These are phyloP conservation scores for Pythium aquatile DNA, from an alignment of 352 stramenopile species.

Conservation along the genomic window DNA sequence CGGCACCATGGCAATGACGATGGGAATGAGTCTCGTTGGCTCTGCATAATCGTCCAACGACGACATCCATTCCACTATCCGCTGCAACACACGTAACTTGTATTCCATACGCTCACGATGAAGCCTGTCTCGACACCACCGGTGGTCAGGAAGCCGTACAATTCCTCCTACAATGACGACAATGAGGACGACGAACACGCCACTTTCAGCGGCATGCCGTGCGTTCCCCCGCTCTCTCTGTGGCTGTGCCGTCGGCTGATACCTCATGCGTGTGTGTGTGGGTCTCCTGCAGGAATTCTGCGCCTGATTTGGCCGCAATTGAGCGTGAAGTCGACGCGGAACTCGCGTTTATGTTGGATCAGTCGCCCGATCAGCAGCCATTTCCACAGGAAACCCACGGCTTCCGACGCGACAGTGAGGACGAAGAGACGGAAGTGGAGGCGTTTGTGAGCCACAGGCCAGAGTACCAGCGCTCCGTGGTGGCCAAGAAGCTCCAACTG, in stretches of 20 bases:
- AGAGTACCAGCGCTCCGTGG: constrained; percentile 37
- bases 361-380: constrained; percentile 5
- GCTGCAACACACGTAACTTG: too few species aligned
- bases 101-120: not conserved
- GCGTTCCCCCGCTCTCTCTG: not conserved
- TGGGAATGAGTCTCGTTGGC: too few species aligned
- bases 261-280: not conserved
- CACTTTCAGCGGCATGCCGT: constrained; percentile 22
- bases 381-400: not conserved
- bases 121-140: not conserved
- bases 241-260: not conserved
- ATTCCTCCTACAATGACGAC: not conserved
- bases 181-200: constrained; percentile 10
- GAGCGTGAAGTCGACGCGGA: constrained; percentile 23
- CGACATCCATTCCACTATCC: not conserved
- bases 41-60: too few species aligned
- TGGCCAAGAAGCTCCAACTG: constrained; percentile 55
- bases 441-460: constrained; percentile 51
- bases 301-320: constrained; percentile 20
- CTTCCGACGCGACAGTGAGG: not conserved
- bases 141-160: not conserved
- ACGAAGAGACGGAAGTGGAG: constrained; percentile 11
- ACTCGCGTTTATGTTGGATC: constrained; percentile 16
- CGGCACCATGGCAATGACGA: too few species aligned
- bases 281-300: constrained; percentile 6